These are phyloP conservation scores for Cymbopogon citratus DNA, from an alignment of 176 grass and related monocot genomes.

Conservation along the genomic window DNA sequence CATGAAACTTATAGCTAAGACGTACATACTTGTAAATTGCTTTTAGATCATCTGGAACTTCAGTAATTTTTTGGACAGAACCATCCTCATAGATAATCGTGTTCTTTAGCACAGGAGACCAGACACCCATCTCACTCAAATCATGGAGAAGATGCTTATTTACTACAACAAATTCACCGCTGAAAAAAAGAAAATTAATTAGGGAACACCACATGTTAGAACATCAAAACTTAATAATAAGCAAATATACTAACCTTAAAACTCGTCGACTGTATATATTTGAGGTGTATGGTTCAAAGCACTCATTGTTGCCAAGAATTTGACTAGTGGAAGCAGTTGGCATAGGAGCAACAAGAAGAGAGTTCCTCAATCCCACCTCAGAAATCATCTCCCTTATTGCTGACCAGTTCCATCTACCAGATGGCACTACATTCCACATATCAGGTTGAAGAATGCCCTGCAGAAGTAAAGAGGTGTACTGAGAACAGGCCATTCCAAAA, in stretches of 20 bases:
- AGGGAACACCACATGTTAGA: background rate
- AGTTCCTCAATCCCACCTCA: slow-evolving; percentile 78
- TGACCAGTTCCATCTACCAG: slow-evolving; percentile 78
- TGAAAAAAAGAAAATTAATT: slow-evolving; percentile 19
- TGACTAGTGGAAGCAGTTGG: slow-evolving; percentile 99
- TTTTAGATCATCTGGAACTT: slow-evolving; percentile 87
- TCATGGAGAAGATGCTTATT: slow-evolving; percentile 99
- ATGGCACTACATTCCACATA: slow-evolving; percentile 86
- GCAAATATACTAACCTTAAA: slow-evolving; percentile 43
- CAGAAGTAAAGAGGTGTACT: background rate
- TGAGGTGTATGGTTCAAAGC: slow-evolving; percentile 26
- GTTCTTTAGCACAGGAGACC: slow-evolving; percentile 76
- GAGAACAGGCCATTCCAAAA: background rate
- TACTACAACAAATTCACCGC: slow-evolving; percentile 94
- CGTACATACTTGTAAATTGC: slow-evolving; percentile 81
- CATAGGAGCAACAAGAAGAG: slow-evolving; percentile 98
- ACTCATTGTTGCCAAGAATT: slow-evolving; percentile 99
- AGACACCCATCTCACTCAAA: slow-evolving; percentile 85
- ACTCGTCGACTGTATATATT: slow-evolving; percentile 20
- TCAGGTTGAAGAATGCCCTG: slow-evolving; percentile 95
- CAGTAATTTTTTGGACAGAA: slow-evolving; percentile 75
- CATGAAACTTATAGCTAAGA: background rate
- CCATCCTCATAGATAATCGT: slow-evolving; percentile 92
- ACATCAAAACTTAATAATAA: slow-evolving; percentile 34
- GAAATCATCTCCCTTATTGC: slow-evolving; percentile 57